Evolutionary conservation across 2,329 filamentous ascomycete genomes (phyloP).

Genomic region (Hirsutella rhossiliensis): DNA sequence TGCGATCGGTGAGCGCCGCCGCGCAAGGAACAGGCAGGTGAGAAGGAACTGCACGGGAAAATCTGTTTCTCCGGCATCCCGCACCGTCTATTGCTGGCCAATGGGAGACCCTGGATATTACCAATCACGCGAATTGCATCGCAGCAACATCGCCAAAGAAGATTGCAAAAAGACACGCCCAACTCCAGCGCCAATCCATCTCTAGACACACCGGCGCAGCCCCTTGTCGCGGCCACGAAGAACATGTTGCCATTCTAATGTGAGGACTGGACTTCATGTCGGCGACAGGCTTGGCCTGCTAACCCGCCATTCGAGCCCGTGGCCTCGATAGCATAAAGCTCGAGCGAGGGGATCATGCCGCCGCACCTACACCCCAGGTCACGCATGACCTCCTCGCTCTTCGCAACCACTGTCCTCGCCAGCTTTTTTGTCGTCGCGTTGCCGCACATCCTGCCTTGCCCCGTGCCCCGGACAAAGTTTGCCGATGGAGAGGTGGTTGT

Average conservation of each 20-base stretch:
- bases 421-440: constrained; percentile 88
- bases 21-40: no score
- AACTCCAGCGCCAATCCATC: no score
- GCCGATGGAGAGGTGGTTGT: constrained; percentile 52
- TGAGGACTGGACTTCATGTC: constrained; percentile 4
- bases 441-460: constrained; percentile 85
- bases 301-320: background rate
- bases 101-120: no score
- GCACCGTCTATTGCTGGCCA: no score
- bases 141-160: no score
- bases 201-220: no score
- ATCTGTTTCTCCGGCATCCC: no score
- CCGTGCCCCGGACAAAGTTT: constrained; percentile 62
- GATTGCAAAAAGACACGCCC: no score
- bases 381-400: constrained; percentile 84
- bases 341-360: constrained; percentile 45
- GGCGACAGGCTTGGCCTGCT: background rate
- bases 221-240: background rate
- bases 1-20: no score
- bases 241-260: constrained; percentile 10
- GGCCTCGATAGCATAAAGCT: background rate
- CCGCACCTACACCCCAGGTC: constrained; percentile 89
- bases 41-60: no score
- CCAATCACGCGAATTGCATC: no score
- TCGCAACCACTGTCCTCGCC: constrained; percentile 80